phyloP scores from a whole-genome alignment of 1,284 basidiomycete species.

The Trichosporon coremiiforme region DNA sequence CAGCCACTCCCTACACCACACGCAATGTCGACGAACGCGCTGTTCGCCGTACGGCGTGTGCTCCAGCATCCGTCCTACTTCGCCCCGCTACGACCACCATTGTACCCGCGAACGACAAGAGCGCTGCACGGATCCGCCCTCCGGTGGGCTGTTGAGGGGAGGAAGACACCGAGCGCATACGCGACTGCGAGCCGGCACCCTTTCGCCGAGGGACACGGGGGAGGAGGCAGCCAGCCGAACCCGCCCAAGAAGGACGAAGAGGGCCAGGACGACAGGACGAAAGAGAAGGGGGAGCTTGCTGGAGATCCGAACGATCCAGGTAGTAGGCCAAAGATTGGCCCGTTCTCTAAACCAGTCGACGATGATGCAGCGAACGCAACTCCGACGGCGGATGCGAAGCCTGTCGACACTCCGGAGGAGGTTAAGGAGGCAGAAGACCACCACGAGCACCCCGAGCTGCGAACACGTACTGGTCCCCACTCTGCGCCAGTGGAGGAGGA shows the following conservation, averaged over 20 bases:
- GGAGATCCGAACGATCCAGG: constrained; percentile 10
- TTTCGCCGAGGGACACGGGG: neutral
- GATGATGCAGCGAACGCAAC: neutral
- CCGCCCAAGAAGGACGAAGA: neutral
- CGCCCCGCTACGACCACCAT: neutral
- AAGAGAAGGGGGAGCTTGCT: neutral
- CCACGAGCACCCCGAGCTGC: constrained; percentile 12
- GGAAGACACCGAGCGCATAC: neutral
- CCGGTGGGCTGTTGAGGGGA: neutral
- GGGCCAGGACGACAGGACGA: neutral
- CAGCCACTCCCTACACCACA: neutral
- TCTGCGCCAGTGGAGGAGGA: neutral
- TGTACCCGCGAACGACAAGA: neutral
- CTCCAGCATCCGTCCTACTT: constrained; percentile 1
- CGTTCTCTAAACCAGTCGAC: constrained; percentile 5
- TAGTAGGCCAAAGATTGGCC: neutral
- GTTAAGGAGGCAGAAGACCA: neutral
- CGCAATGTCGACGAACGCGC: constrained; percentile 5
- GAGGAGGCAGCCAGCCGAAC: neutral
- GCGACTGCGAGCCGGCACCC: constrained; percentile 3
- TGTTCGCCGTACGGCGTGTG: constrained; percentile 3
- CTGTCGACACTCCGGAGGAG: neutral
- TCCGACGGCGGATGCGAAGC: neutral
- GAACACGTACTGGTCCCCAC: constrained; percentile 1
- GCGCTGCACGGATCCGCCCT: constrained; percentile 7